A percentile compares a stretch with the other conserved stretches of the same genome.
Conservation (phyloP, 768 basidiomycete genomes). For the Saitozyma sp. region DNA sequence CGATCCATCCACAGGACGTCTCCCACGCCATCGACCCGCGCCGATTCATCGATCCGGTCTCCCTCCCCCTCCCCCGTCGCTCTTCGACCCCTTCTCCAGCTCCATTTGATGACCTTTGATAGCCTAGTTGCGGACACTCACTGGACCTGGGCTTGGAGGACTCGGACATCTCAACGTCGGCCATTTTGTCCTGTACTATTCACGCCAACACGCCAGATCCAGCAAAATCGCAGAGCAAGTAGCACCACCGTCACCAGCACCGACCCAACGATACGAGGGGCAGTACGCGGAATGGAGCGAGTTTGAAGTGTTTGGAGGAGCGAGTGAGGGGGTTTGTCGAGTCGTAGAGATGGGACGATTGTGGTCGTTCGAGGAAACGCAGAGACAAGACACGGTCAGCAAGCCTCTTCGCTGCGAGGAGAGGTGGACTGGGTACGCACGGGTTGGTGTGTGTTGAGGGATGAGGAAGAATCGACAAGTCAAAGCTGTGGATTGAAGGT, state of each 20-base stretch:
- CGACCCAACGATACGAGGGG: not conserved
- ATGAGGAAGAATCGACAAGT: not conserved
- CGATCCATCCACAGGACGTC: not conserved
- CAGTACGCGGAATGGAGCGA: not conserved
- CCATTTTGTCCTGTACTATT: constrained; percentile 30
- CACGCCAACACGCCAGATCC: not conserved
- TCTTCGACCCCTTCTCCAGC: constrained; percentile 1
- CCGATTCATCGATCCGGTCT: not conserved
- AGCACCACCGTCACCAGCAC: not conserved
- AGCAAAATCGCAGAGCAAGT: not conserved
- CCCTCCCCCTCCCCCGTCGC: not conserved
- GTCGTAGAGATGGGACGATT: not conserved
- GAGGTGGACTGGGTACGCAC: not conserved
- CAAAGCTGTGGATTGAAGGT: not conserved
- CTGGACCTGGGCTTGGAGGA: constrained; percentile 41
- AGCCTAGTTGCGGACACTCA: constrained; percentile 22
- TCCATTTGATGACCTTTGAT: not conserved
- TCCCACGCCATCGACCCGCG: not conserved
- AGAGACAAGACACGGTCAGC: constrained; percentile 1
- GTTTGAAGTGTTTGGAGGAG: not conserved
- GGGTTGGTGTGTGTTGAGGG: not conserved
- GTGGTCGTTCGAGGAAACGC: not conserved
- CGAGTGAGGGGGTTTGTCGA: not conserved
- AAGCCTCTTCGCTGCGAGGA: not conserved
- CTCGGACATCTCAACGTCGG: constrained; percentile 49